Percentiles rank a stretch among this genome's conserved stretches.
These are phyloP conservation scores for Thinopyrum elongatum DNA, from an alignment of 176 grass and related monocot species.

Conservation along the genomic window DNA sequence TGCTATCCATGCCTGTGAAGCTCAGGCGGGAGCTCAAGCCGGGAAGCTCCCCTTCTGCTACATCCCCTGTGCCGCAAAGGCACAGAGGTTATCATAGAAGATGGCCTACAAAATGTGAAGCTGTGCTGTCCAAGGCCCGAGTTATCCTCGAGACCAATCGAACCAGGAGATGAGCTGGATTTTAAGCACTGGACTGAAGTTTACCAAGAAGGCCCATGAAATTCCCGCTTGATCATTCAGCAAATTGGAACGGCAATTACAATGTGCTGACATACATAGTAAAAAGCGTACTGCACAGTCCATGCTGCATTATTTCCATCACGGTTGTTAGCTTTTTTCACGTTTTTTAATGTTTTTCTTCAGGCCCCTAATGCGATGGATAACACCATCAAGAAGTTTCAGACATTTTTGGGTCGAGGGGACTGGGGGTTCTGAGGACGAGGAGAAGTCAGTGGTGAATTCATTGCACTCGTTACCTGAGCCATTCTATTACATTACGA, in stretches of 20 bases:
- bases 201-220: slow-evolving; percentile 90
- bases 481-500: slow-evolving; percentile 86
- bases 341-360: background rate
- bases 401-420: slow-evolving; percentile 54
- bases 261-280: slow-evolving; percentile 87
- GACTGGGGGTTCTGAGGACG: slow-evolving; percentile 48
- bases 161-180: slow-evolving; percentile 58
- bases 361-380: slow-evolving; percentile 89
- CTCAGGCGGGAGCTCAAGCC: slow-evolving; percentile 58
- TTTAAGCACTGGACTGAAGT: slow-evolving; percentile 76
- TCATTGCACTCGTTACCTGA: slow-evolving; percentile 76
- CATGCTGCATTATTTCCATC: slow-evolving; percentile 7
- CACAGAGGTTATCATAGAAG: slow-evolving; percentile 71
- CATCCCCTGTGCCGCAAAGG: slow-evolving; percentile 77
- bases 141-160: slow-evolving; percentile 66
- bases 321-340: slow-evolving; percentile 2
- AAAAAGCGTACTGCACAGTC: slow-evolving; percentile 54
- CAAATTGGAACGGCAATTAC: slow-evolving; percentile 75
- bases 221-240: slow-evolving; percentile 71
- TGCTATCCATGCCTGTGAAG: slow-evolving; percentile 57
- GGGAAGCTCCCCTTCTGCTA: slow-evolving; percentile 71
- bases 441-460: slow-evolving; percentile 63
- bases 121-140: slow-evolving; percentile 69
- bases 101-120: slow-evolving; percentile 61
- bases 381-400: slow-evolving; percentile 72